Conservation (phyloP, 805 yeast genomes). For the Scheffersomyces coipomensis region DNA sequence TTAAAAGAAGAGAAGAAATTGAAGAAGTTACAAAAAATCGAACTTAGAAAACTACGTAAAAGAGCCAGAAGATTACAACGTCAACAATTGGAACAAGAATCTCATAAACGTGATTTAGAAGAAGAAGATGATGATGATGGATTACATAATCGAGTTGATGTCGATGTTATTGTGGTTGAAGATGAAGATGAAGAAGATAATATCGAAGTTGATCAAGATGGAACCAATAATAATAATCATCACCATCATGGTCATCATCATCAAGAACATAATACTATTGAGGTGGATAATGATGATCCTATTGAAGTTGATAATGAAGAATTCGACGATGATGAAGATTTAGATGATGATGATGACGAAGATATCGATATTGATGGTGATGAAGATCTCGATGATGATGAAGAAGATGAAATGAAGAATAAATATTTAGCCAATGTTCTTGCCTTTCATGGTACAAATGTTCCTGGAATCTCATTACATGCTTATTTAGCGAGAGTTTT, state of each 20-base stretch:
- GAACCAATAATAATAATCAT: conserved; percentile 2
- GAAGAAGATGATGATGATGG: neutral
- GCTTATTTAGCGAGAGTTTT: conserved; percentile 87
- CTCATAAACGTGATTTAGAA: neutral
- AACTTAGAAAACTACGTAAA: neutral
- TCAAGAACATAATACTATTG: conserved; percentile 12
- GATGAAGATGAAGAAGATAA: conserved; percentile 6
- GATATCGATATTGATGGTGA: conserved; percentile 8
- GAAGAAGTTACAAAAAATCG: conserved; percentile 21
- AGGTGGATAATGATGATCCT: conserved; percentile 27
- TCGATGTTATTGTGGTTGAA: neutral
- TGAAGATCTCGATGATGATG: conserved; percentile 29
- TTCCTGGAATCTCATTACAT: conserved; percentile 91
- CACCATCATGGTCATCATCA: conserved; percentile 9
- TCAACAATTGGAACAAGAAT: conserved; percentile 1
- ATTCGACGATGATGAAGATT: conserved; percentile 4
- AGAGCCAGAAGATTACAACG: neutral
- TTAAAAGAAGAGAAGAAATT: conserved; percentile 31
- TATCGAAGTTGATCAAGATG: conserved; percentile 3
- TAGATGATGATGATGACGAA: conserved; percentile 10
- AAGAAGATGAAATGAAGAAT: conserved; percentile 44
- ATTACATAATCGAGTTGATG: neutral
- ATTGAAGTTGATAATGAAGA: conserved; percentile 6
- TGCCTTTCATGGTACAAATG: conserved; percentile 93
- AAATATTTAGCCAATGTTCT: conserved; percentile 66